A percentile compares a stretch with the other conserved stretches of the same genome.
phyloP scores from a whole-genome alignment of 1,284 basidiomycete species.

The Cutaneotrichosporon arboriforme region DNA sequence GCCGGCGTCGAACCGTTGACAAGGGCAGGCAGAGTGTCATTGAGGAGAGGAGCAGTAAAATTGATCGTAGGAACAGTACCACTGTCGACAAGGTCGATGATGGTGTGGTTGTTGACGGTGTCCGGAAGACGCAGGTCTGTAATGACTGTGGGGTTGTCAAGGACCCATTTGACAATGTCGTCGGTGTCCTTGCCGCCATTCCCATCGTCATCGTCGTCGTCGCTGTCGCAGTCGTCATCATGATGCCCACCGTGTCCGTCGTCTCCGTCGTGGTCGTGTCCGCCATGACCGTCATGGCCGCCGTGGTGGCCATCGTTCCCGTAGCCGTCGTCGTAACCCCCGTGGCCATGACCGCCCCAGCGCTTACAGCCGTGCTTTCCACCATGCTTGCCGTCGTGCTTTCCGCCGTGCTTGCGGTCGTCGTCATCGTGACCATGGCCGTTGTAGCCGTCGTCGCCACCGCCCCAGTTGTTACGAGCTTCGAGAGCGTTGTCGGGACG shows the following conservation, averaged over 20 bases:
- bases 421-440: not conserved
- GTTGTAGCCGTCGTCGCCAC: not conserved
- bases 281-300: not conserved
- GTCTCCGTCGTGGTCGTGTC: not conserved
- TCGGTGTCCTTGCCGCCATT: not conserved
- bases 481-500: not conserved
- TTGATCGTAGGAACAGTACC: slow-evolving; percentile 7
- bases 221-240: not conserved
- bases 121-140: not conserved
- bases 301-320: not conserved
- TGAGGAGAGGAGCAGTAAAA: slow-evolving; percentile 1
- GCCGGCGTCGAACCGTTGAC: not conserved
- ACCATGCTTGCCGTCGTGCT: not conserved
- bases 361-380: not conserved
- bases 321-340: not conserved
- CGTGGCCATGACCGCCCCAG: not conserved
- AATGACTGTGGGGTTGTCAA: slow-evolving; percentile 4
- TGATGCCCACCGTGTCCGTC: not conserved
- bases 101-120: not conserved
- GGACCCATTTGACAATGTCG: not conserved
- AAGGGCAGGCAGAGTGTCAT: slow-evolving; percentile 2
- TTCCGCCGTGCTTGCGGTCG: not conserved
- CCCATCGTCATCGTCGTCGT: not conserved
- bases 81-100: slow-evolving; percentile 2
- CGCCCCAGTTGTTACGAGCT: slow-evolving; percentile 1